Percentiles rank a stretch among this genome's conserved stretches.
These are phyloP conservation scores for Rosa persica DNA, from an alignment of 306 rosid genomes.

Conservation along the genomic window DNA sequence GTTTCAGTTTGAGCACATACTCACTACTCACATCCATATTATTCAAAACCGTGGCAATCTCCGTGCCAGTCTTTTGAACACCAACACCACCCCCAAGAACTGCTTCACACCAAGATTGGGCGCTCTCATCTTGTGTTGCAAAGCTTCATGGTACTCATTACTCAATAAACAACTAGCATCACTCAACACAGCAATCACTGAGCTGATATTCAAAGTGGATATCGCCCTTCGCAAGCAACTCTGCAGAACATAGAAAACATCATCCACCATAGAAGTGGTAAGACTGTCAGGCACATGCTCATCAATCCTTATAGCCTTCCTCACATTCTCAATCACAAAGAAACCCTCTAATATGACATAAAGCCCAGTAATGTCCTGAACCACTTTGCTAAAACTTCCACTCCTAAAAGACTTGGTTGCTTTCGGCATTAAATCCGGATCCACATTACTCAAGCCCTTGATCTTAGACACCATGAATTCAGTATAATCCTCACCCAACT, in stretches of 20 bases:
- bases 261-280: constrained; percentile 95
- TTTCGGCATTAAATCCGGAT: constrained; percentile 85
- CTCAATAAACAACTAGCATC: constrained; percentile 77
- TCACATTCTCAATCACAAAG: constrained; percentile 94
- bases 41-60: constrained; percentile 85
- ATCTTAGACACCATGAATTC: constrained; percentile 85
- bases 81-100: constrained; percentile 93
- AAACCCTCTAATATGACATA: constrained; percentile 89
- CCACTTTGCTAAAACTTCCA: too few relatives aligned
- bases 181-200: constrained; percentile 85
- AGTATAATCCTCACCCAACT: constrained; percentile 88
- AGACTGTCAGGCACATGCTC: constrained; percentile 87
- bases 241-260: constrained; percentile 90
- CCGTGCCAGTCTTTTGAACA: constrained; percentile 82
- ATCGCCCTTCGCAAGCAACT: constrained; percentile 87
- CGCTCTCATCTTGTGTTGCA: constrained; percentile 80
- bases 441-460: constrained; percentile 74
- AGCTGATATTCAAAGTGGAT: constrained; percentile 83
- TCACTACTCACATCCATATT: constrained; percentile 89
- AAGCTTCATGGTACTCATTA: constrained; percentile 88
- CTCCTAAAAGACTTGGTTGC: too few relatives aligned
- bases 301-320: constrained; percentile 85
- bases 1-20: constrained; percentile 83
- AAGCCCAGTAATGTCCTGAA: too few relatives aligned
- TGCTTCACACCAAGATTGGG: constrained; percentile 89